Percentiles rank a stretch among this genome's conserved stretches.
Evolutionary conservation across 2,329 filamentous ascomycete species (phyloP).

Genomic region (Aureobasidium vineae): DNA sequence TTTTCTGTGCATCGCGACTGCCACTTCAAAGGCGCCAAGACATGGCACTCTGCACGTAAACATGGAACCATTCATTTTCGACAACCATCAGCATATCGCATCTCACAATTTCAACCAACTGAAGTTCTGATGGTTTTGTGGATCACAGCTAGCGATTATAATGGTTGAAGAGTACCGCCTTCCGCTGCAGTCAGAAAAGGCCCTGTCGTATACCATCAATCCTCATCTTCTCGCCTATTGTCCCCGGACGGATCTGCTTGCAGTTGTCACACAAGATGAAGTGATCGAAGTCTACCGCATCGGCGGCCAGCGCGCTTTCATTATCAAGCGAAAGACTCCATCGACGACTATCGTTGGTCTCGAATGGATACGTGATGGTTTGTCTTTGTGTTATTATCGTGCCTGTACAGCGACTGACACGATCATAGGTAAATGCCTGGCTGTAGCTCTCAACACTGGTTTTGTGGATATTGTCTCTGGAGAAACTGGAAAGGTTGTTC

Average conservation of each 20-base stretch:
- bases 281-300: slow-evolving; percentile 75
- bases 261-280: slow-evolving; percentile 65
- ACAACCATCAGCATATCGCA: not conserved
- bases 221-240: slow-evolving; percentile 68
- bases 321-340: slow-evolving; percentile 45
- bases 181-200: slow-evolving; percentile 52
- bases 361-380: slow-evolving; percentile 50
- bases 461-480: slow-evolving; percentile 72
- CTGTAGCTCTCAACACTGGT: slow-evolving; percentile 80
- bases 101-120: not conserved
- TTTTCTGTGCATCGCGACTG: not conserved
- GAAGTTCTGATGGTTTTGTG: not conserved
- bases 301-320: slow-evolving; percentile 69
- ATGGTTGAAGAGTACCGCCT: slow-evolving; percentile 12
- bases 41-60: slow-evolving; percentile 10
- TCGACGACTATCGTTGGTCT: slow-evolving; percentile 40
- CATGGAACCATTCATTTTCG: not conserved
- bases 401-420: not conserved
- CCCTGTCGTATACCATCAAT: slow-evolving; percentile 56
- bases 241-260: slow-evolving; percentile 80
- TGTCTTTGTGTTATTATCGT: not conserved
- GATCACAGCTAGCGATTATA: not conserved
- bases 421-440: slow-evolving; percentile 49
- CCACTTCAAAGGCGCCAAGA: slow-evolving; percentile 6
- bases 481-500: slow-evolving; percentile 77